A percentile compares a stretch with the other conserved stretches of the same genome.
Conservation (phyloP, 768 basidiomycete species). For the Cystofilobasidium capitatum region DNA sequence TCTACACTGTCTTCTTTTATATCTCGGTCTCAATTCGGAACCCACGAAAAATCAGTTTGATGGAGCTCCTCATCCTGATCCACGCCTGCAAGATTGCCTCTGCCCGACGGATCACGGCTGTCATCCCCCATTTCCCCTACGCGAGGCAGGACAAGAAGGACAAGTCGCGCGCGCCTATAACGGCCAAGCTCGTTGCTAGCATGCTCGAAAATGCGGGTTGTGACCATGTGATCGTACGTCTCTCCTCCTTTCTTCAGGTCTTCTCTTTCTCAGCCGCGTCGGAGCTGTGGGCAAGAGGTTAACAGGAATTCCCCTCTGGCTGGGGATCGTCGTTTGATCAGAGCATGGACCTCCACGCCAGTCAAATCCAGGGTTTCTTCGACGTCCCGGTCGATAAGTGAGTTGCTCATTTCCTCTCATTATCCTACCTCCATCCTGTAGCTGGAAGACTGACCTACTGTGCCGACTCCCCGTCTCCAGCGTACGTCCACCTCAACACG, state of each 20-base stretch:
- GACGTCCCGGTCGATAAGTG: conserved; percentile 93
- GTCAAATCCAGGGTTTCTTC: conserved; percentile 98
- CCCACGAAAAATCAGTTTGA: conserved; percentile 78
- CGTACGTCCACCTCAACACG: neutral
- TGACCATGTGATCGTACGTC: conserved; percentile 73
- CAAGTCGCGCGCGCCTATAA: conserved; percentile 88
- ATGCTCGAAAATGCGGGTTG: conserved; percentile 96
- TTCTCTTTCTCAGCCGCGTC: too few species aligned
- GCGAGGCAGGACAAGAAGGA: conserved; percentile 86
- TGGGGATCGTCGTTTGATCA: conserved; percentile 15
- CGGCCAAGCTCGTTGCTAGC: conserved; percentile 94
- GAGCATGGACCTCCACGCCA: conserved; percentile 97
- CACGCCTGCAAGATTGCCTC: conserved; percentile 96
- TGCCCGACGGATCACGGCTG: conserved; percentile 87
- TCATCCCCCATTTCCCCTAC: conserved; percentile 86
- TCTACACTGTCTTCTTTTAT: neutral
- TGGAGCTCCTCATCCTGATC: conserved; percentile 98
- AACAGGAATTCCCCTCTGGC: neutral
- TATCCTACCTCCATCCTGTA: neutral
- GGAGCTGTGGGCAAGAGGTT: too few species aligned
- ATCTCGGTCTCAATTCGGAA: neutral
- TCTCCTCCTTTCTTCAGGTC: neutral
- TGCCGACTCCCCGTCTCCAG: neutral
- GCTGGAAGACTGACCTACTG: neutral
- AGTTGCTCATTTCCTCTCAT: conserved; percentile 7